Percentiles rank a stretch among this genome's conserved stretches.
These are phyloP conservation scores for Hypoxylon sp. DNA, from an alignment of 2,329 filamentous ascomycete genomes.

Conservation along the genomic window DNA sequence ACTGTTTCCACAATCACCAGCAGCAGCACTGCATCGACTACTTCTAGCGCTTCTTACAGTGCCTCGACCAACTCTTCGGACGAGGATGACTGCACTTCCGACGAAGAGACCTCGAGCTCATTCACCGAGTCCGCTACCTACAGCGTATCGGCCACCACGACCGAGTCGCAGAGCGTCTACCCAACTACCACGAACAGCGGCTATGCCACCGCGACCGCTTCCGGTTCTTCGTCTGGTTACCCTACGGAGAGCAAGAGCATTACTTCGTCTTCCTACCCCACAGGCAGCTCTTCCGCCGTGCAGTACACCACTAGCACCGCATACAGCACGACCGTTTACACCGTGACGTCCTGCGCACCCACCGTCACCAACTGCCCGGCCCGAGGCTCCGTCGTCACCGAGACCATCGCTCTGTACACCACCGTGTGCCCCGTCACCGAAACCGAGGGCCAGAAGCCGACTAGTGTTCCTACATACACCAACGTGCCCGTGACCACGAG, in stretches of 20 bases:
- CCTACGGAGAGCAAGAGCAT: not conserved
- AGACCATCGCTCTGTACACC: constrained; percentile 61
- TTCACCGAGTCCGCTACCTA: constrained; percentile 28
- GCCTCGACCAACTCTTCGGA: constrained; percentile 34
- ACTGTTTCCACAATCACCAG: constrained; percentile 27
- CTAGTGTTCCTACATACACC: constrained; percentile 12
- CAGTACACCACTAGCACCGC: constrained; percentile 51
- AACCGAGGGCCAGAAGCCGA: constrained; percentile 36
- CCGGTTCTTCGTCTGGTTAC: constrained; percentile 4
- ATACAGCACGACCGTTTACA: constrained; percentile 49
- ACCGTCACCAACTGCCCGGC: constrained; percentile 58
- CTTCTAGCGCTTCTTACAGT: constrained; percentile 26
- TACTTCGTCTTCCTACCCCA: constrained; percentile 22
- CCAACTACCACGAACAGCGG: constrained; percentile 19
- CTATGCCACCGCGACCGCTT: constrained; percentile 10
- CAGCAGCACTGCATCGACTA: constrained; percentile 24
- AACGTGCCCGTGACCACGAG: constrained; percentile 34
- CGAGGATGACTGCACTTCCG: constrained; percentile 27
- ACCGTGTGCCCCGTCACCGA: constrained; percentile 58
- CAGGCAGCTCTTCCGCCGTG: constrained; percentile 27
- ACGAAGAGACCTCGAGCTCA: constrained; percentile 36
- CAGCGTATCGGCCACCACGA: constrained; percentile 31
- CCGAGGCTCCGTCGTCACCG: constrained; percentile 55
- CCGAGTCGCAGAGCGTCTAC: constrained; percentile 17
- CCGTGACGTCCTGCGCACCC: constrained; percentile 51